Evolutionary conservation across 2,329 filamentous ascomycete species (phyloP).

Genomic region (Colletotrichum karsti): DNA sequence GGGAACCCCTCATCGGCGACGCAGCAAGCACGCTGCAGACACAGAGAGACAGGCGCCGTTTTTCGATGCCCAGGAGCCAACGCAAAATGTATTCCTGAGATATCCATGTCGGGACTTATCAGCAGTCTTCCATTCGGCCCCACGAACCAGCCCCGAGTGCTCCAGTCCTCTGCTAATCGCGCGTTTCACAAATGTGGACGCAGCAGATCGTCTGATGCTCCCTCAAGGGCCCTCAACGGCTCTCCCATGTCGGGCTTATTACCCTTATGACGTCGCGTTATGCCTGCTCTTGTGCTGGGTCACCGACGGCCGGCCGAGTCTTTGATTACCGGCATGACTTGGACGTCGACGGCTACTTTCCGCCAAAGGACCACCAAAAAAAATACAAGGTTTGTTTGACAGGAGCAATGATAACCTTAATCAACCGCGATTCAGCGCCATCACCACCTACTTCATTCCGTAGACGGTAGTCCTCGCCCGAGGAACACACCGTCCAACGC

Average conservation of each 20-base stretch:
- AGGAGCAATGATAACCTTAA: conserved; percentile 23
- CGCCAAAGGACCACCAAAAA: neutral
- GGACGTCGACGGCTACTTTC: conserved; percentile 23
- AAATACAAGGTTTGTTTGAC: conserved; percentile 3
- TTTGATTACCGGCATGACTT: conserved; percentile 8
- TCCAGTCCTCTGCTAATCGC: conserved; percentile 8
- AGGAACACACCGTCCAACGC: neutral
- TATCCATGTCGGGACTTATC: conserved; percentile 15
- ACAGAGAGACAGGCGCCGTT: no score
- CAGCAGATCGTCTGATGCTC: conserved; percentile 25
- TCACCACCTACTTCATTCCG: neutral
- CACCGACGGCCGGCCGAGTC: neutral
- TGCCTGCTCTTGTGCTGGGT: neutral
- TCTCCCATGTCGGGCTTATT: neutral
- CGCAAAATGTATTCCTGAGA: neutral
- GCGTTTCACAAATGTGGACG: conserved; percentile 25
- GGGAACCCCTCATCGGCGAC: conserved; percentile 1
- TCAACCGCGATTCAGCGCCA: conserved; percentile 7
- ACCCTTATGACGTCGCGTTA: conserved; percentile 20
- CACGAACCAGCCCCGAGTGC: conserved; percentile 3
- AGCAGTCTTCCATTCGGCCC: conserved; percentile 7
- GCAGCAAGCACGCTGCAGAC: no score
- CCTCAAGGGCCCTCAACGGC: conserved; percentile 2
- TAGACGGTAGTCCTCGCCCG: neutral
- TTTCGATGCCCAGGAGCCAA: neutral